Percentiles rank a stretch among this genome's conserved stretches.
These are phyloP conservation scores for Acanthamoeba polyphaga DNA, from an alignment of 208 protist genomes.

Conservation along the genomic window DNA sequence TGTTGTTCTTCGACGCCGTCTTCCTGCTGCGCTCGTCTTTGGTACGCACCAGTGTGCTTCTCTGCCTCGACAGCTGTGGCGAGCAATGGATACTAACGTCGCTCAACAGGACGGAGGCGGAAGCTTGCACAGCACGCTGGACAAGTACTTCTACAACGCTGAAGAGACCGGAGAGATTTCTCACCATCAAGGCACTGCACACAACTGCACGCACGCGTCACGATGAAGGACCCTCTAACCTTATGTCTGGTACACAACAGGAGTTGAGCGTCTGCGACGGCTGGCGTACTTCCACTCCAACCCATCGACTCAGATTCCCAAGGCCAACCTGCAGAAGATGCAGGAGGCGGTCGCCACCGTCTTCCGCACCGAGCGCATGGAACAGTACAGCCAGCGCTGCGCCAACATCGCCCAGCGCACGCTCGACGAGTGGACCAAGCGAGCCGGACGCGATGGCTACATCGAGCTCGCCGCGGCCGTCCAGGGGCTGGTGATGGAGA, in stretches of 20 bases:
- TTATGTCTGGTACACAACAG: not conserved
- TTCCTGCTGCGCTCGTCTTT: constrained; percentile 48
- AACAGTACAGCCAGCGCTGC: not conserved
- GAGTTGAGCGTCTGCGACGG: constrained; percentile 1
- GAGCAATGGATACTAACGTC: too few species aligned
- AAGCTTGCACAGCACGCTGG: constrained; percentile 45
- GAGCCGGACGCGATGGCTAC: not conserved
- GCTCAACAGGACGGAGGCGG: not conserved
- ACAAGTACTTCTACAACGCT: constrained; percentile 61
- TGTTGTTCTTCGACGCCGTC: constrained; percentile 45
- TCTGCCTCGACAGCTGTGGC: not conserved
- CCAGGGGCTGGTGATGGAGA: constrained; percentile 8
- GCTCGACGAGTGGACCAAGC: not conserved
- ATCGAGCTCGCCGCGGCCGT: not conserved
- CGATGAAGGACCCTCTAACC: not conserved
- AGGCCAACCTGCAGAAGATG: not conserved
- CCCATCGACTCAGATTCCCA: not conserved
- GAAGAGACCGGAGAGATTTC: constrained; percentile 10
- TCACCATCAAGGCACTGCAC: not conserved
- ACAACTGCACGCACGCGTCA: not conserved
- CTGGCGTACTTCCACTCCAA: constrained; percentile 20
- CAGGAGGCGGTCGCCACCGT: not conserved
- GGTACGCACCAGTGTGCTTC: not conserved
- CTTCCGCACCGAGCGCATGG: not conserved
- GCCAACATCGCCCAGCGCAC: not conserved